These are phyloP conservation scores for Xylaria sp. DNA, from an alignment of 2,329 filamentous ascomycete species.

Conservation along the genomic window DNA sequence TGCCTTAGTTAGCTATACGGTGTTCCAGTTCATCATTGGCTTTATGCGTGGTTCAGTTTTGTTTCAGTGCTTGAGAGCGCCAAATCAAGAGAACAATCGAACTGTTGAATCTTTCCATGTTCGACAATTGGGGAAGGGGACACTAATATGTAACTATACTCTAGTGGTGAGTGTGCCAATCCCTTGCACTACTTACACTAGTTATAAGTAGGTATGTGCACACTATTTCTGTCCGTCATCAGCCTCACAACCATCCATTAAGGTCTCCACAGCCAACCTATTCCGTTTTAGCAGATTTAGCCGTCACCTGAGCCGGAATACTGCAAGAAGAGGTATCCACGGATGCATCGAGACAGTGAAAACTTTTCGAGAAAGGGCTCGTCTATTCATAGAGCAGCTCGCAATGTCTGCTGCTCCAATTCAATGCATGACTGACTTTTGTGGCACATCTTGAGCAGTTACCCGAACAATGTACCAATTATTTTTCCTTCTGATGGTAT, in stretches of 20 bases:
- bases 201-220: too few relatives aligned
- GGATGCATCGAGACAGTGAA: conserved; percentile 13
- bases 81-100: not conserved
- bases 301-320: conserved; percentile 34
- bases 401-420: not conserved
- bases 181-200: not conserved
- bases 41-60: conserved; percentile 5
- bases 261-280: conserved; percentile 24
- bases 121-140: not conserved
- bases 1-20: not conserved
- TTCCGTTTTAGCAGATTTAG: conserved; percentile 26
- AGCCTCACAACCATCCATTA: conserved; percentile 27
- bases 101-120: not conserved
- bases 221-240: conserved; percentile 32
- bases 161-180: not conserved
- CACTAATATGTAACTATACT: not conserved
- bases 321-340: conserved; percentile 16
- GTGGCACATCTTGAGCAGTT: not conserved
- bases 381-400: not conserved
- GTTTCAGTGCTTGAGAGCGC: not conserved
- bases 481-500: not conserved
- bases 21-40: not conserved
- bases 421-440: not conserved
- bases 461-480: conserved; percentile 1
- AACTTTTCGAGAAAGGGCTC: not conserved